A percentile compares a stretch with the other conserved stretches of the same genome.
phyloP scores from a whole-genome alignment of 148 eudicot genomes.

The Vaccinium corymbosum region DNA sequence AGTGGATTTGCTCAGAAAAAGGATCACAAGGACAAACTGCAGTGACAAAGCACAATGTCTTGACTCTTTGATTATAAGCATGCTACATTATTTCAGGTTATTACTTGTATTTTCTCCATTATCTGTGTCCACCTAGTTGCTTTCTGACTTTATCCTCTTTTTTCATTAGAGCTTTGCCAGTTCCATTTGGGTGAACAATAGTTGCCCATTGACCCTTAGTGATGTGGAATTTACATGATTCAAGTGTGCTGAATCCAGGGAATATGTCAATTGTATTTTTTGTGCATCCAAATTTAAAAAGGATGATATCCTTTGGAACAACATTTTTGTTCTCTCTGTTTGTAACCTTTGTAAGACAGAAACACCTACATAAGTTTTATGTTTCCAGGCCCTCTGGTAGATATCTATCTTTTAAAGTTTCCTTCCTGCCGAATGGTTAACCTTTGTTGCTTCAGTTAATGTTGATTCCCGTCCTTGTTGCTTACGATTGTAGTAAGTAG shows the following conservation, averaged over 20 bases:
- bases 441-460: neutral
- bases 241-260: neutral
- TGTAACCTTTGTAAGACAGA: neutral
- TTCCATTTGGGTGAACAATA: neutral
- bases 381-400: neutral
- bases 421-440: neutral
- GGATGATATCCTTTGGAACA: neutral
- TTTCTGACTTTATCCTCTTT: neutral
- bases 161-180: neutral
- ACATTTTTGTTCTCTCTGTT: neutral
- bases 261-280: neutral
- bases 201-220: neutral
- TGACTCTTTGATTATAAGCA: neutral
- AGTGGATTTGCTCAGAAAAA: conserved; percentile 49
- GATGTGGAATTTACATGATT: conserved; percentile 3
- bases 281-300: neutral
- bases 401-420: neutral
- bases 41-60: neutral
- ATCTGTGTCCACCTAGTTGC: neutral
- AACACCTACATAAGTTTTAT: neutral
- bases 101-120: neutral
- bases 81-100: neutral
- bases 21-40: conserved; percentile 18
- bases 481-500: neutral
- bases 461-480: neutral